A percentile compares a stretch with the other conserved stretches of the same genome.
Conservation (phyloP, 352 stramenopile genomes). For the Pythium periplocum region DNA sequence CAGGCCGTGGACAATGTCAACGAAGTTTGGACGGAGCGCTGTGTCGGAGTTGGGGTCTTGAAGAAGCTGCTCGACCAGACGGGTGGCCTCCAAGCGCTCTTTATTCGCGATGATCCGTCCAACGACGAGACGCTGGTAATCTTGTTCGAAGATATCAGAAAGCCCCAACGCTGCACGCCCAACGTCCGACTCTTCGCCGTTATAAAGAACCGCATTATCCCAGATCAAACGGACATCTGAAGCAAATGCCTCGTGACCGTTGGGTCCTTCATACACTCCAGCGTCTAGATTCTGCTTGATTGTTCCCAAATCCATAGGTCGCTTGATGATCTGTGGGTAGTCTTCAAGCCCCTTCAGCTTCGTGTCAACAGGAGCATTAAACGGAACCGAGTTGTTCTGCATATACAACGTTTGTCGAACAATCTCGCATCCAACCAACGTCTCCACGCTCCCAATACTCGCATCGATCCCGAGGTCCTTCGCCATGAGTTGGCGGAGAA, state of each 20-base stretch:
- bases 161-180: conserved; percentile 57
- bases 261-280: conserved; percentile 59
- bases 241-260: conserved; percentile 61
- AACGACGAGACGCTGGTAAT: conserved; percentile 72
- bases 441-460: conserved; percentile 64
- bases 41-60: conserved; percentile 27
- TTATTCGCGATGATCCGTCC: conserved; percentile 53
- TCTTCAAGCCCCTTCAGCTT: conserved; percentile 76
- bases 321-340: conserved; percentile 83
- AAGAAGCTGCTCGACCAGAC: conserved; percentile 4
- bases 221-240: conserved; percentile 79
- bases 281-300: conserved; percentile 75
- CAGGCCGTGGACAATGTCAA: conserved; percentile 61
- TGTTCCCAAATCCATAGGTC: conserved; percentile 89
- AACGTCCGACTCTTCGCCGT: conserved; percentile 74
- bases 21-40: conserved; percentile 32
- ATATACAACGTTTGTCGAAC: conserved; percentile 79
- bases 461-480: conserved; percentile 74
- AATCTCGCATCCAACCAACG: conserved; percentile 74
- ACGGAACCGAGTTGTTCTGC: conserved; percentile 73
- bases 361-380: conserved; percentile 81
- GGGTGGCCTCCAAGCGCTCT: conserved; percentile 39
- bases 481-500: conserved; percentile 76
- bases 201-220: conserved; percentile 79
- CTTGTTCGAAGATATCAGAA: conserved; percentile 79